These are phyloP conservation scores for Potentilla sterilis DNA, from an alignment of 306 rosid species.

Conservation along the genomic window DNA sequence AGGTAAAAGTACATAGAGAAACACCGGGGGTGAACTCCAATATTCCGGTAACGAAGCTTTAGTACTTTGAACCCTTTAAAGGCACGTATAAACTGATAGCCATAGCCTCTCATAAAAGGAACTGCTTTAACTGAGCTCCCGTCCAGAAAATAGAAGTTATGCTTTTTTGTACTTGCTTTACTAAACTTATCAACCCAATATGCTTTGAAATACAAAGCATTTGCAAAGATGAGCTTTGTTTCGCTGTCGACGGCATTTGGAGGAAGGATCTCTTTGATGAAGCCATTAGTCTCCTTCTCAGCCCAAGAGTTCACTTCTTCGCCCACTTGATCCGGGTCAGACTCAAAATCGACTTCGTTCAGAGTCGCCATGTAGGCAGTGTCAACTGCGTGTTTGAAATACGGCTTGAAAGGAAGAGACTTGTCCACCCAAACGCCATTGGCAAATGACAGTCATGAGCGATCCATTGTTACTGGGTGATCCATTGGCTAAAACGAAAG, in stretches of 20 bases:
- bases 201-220: conserved; percentile 20
- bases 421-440: background rate
- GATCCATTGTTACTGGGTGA: too few relatives aligned
- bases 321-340: background rate
- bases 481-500: background rate
- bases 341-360: background rate
- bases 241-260: background rate
- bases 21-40: background rate
- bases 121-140: background rate
- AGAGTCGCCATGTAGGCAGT: background rate
- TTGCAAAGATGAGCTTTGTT: conserved; percentile 19
- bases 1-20: conserved; percentile 21
- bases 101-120: background rate
- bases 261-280: conserved; percentile 9
- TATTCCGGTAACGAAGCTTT: background rate
- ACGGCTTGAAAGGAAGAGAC: background rate
- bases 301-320: conserved; percentile 13
- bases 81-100: background rate
- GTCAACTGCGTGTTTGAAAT: background rate
- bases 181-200: background rate
- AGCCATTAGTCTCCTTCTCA: conserved; percentile 9
- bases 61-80: conserved; percentile 9
- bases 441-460: background rate
- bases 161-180: background rate
- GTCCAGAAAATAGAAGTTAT: background rate